These are phyloP conservation scores for Globisporangium echinulatum DNA, from an alignment of 352 stramenopile genomes.

Conservation along the genomic window DNA sequence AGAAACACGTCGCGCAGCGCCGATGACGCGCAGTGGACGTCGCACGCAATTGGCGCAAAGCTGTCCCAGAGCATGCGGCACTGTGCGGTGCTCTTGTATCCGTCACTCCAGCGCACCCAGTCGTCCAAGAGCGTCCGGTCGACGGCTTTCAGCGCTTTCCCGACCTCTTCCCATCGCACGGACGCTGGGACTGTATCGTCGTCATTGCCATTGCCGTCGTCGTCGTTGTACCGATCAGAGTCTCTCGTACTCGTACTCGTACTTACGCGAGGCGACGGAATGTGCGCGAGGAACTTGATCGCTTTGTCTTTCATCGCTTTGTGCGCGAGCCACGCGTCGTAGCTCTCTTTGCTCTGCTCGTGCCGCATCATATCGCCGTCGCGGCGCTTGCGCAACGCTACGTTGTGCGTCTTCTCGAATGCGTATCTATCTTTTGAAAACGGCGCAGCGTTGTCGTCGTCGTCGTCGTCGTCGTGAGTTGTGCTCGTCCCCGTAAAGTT, in stretches of 20 bases:
- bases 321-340: slow-evolving; percentile 65
- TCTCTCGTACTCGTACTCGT: neutral
- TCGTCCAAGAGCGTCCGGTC: slow-evolving; percentile 75
- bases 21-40: slow-evolving; percentile 85
- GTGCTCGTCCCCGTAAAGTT: slow-evolving; percentile 47
- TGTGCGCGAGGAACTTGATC: slow-evolving; percentile 59
- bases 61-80: slow-evolving; percentile 85
- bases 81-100: slow-evolving; percentile 35
- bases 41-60: slow-evolving; percentile 78
- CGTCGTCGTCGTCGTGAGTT: slow-evolving; percentile 26
- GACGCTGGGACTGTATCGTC: slow-evolving; percentile 22
- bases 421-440: slow-evolving; percentile 70
- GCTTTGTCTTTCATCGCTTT: slow-evolving; percentile 80
- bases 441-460: slow-evolving; percentile 19
- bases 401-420: slow-evolving; percentile 68
- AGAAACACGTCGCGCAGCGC: slow-evolving; percentile 86
- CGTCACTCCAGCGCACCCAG: slow-evolving; percentile 81
- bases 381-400: slow-evolving; percentile 40
- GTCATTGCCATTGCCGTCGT: slow-evolving; percentile 18
- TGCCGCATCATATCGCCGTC: slow-evolving; percentile 32
- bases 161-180: slow-evolving; percentile 74
- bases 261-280: slow-evolving; percentile 33
- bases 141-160: slow-evolving; percentile 84
- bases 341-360: slow-evolving; percentile 67
- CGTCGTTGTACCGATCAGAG: slow-evolving; percentile 3